Conservation (phyloP, 78 protist genomes). For the Dictyostelium brefeldianum region DNA sequence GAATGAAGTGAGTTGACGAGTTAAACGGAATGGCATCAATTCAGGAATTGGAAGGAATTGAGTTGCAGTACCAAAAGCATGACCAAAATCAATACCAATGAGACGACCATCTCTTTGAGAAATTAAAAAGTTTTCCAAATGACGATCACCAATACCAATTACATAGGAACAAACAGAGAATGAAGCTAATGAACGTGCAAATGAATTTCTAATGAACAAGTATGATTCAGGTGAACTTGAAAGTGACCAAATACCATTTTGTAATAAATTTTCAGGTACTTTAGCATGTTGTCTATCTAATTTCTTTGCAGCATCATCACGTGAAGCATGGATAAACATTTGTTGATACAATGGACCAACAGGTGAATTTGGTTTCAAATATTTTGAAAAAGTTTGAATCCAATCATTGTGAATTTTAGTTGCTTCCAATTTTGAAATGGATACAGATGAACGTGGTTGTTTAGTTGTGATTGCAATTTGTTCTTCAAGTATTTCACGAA, state of each 20-base stretch:
- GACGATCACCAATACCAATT: constrained; percentile 97
- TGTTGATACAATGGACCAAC: constrained; percentile 74
- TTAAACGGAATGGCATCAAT: constrained; percentile 96
- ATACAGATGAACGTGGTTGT: constrained; percentile 34
- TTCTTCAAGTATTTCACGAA: constrained; percentile 78
- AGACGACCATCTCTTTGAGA: constrained; percentile 83
- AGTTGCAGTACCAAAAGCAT: constrained; percentile 97
- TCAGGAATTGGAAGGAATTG: constrained; percentile 94
- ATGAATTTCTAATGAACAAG: constrained; percentile 74
- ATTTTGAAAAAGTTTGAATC: constrained; percentile 59
- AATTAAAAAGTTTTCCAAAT: constrained; percentile 92
- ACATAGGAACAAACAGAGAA: constrained; percentile 85
- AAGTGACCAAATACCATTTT: constrained; percentile 65
- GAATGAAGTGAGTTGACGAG: constrained; percentile 87
- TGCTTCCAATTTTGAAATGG: constrained; percentile 56
- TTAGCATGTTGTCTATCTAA: constrained; percentile 33
- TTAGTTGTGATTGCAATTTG: constrained; percentile 61
- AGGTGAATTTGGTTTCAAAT: constrained; percentile 21
- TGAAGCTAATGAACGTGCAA: constrained; percentile 87
- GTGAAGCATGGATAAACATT: constrained; percentile 56
- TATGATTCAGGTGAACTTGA: constrained; percentile 82
- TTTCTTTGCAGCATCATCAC: constrained; percentile 48
- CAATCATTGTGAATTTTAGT: constrained; percentile 74
- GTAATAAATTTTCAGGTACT: constrained; percentile 68
- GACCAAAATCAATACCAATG: constrained; percentile 98